Conservation (phyloP, 169 alveolate species). For the Sarcocystis neurona region DNA sequence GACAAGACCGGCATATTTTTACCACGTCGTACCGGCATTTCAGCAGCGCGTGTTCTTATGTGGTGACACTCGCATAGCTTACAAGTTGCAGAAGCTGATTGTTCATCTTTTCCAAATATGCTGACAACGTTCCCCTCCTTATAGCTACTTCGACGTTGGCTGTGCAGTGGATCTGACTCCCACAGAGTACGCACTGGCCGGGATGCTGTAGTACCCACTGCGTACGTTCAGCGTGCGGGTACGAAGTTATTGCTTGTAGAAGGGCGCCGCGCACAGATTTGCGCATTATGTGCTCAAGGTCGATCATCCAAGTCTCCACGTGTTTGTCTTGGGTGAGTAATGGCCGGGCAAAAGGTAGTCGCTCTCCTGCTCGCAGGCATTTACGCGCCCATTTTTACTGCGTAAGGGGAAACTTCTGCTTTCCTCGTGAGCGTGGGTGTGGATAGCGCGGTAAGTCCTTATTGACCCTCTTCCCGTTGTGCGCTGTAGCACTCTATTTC, state of each 20-base stretch:
- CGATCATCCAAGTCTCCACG: conserved; percentile 93
- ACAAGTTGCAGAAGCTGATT: conserved; percentile 86
- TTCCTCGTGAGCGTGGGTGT: not conserved
- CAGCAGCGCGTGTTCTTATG: too few relatives aligned
- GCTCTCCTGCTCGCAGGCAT: conserved; percentile 58
- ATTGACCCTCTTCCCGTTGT: not conserved
- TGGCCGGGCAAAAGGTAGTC: conserved; percentile 79
- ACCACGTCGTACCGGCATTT: too few relatives aligned
- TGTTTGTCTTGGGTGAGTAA: conserved; percentile 85
- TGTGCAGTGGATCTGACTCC: conserved; percentile 92
- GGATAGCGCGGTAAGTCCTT: not conserved
- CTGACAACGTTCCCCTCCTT: conserved; percentile 73
- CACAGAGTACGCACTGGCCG: conserved; percentile 91
- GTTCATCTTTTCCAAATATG: conserved; percentile 74
- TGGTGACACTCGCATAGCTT: too few relatives aligned
- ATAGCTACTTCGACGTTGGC: conserved; percentile 89
- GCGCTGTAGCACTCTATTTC: not conserved
- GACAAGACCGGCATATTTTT: too few relatives aligned
- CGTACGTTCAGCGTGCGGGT: conserved; percentile 79
- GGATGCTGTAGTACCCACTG: conserved; percentile 92
- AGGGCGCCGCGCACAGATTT: conserved; percentile 76
- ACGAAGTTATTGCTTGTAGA: conserved; percentile 56
- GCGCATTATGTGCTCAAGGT: conserved; percentile 88
- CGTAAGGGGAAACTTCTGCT: too few relatives aligned
- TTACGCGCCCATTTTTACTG: too few relatives aligned